phyloP scores from a whole-genome alignment of 306 rosid genomes.

The Lotus japonicus region DNA sequence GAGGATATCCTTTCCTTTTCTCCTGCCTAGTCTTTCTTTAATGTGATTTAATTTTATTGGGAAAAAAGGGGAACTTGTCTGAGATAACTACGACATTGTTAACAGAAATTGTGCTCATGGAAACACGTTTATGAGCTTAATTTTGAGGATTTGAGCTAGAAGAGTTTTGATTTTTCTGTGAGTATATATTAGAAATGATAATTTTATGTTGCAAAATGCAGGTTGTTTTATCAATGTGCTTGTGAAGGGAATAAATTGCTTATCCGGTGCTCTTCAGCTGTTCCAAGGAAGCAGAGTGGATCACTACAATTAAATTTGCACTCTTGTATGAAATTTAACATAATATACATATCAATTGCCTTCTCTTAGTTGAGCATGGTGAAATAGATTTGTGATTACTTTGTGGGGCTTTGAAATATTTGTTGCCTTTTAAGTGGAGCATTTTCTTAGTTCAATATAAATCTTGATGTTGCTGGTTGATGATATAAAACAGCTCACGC shows the following conservation, averaged over 20 bases:
- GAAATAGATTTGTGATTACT: neutral
- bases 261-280: conserved; percentile 14
- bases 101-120: too few species aligned
- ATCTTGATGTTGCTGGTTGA: too few species aligned
- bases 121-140: too few species aligned
- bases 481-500: too few species aligned
- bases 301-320: neutral
- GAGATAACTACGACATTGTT: too few species aligned
- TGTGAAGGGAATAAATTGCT: conserved; percentile 25
- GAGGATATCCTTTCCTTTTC: neutral
- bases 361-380: conserved; percentile 2
- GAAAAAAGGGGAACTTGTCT: too few species aligned
- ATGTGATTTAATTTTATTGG: neutral
- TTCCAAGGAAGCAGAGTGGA: conserved; percentile 1
- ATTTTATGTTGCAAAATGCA: conserved; percentile 14
- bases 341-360: conserved; percentile 5
- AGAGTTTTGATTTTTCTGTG: neutral
- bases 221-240: conserved; percentile 12
- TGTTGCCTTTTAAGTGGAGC: conserved; percentile 11
- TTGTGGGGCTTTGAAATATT: conserved; percentile 1
- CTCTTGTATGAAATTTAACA: conserved; percentile 5
- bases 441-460: neutral
- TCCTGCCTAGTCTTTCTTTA: neutral
- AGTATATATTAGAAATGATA: neutral
- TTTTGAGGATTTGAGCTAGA: neutral